Evolutionary conservation across 192 early-diverging fungal species (phyloP).

Genomic region (Linnemannia schmuckeri): DNA sequence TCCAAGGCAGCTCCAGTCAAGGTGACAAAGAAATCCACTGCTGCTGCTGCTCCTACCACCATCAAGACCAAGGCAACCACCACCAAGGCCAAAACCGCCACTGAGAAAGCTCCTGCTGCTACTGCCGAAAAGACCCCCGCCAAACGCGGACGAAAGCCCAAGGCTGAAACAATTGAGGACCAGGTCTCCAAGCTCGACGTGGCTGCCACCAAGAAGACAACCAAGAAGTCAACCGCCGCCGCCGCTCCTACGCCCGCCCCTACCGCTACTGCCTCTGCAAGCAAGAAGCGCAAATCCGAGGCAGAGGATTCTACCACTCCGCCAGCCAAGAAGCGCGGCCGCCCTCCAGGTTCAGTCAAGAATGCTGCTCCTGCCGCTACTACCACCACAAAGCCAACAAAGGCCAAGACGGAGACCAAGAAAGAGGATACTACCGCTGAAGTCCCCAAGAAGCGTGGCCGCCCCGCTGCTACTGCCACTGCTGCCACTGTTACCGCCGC

Average conservation of each 20-base stretch:
- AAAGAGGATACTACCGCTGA: not conserved
- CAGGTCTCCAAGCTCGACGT: slow-evolving; percentile 10
- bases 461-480: not conserved
- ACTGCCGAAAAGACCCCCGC: not conserved
- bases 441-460: slow-evolving; percentile 2
- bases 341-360: slow-evolving; percentile 33
- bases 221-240: not conserved
- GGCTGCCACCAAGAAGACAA: not conserved
- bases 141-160: slow-evolving; percentile 31
- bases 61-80: not conserved
- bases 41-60: not conserved
- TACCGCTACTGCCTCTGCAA: not conserved
- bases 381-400: not conserved
- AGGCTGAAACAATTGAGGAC: slow-evolving; percentile 13
- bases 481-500: not conserved
- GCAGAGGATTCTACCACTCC: not conserved
- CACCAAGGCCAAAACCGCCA: not conserved
- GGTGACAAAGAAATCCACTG: not conserved
- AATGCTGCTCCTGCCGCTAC: slow-evolving; percentile 3
- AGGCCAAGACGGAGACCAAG: not conserved
- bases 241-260: not conserved
- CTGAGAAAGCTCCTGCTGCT: not conserved
- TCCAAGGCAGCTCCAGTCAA: not conserved
- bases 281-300: slow-evolving; percentile 25
- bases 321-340: slow-evolving; percentile 27